Evolutionary conservation across 1,284 basidiomycete genomes (phyloP), one percentile per base, ranked within the genome.

Genomic region (Melampsora medusae): DNA sequence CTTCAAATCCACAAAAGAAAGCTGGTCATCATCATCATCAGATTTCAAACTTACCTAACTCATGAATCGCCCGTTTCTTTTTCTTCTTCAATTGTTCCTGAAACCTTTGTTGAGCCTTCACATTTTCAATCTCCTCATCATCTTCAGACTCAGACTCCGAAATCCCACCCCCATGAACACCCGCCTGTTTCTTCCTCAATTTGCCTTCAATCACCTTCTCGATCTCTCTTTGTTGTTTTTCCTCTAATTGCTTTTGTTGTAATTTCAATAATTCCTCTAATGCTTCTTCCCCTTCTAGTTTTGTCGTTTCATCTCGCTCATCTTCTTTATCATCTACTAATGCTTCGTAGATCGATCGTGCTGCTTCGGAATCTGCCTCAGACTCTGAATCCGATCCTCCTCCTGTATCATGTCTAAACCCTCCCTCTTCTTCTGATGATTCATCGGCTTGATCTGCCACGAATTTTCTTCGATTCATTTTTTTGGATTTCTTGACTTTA

Each of bases 401-500:
- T 35, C 50, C 50, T 46, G 31, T 33, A 25, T 33, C 42, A 16
- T 38, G 17, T 31, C 35, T 9, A n/a, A 61, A n/a, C 2, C 38
- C 59, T 48, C 67, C 66, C 19, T 33, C 56, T 61, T 75, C 73
- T 25, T 75, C 73, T 28, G 67, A 64, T 25, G 72, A 75, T 38
- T 75, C 73, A 38, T 75, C 73, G 6, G 73, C 73, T 49, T 75
- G 64, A 68, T 75, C 73, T 19, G 66, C 73, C 25, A 75, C 46
- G 22, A 75, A 75, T 1, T 33, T 16, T 22, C 49, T 68, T 19
- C 16, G 53, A 56, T 56, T 22, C 35, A 19, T 22, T 60, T 17
- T 56, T 42, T 28, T 25, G 22, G 9, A 12, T 50, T 50, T 49
- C 62, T 66, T 67, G 17, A 74, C 64, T 60, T 67, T 66, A 19